These are phyloP conservation scores for Capsicum pubescens DNA, from an alignment of 257 asterid species.

Conservation along the genomic window DNA sequence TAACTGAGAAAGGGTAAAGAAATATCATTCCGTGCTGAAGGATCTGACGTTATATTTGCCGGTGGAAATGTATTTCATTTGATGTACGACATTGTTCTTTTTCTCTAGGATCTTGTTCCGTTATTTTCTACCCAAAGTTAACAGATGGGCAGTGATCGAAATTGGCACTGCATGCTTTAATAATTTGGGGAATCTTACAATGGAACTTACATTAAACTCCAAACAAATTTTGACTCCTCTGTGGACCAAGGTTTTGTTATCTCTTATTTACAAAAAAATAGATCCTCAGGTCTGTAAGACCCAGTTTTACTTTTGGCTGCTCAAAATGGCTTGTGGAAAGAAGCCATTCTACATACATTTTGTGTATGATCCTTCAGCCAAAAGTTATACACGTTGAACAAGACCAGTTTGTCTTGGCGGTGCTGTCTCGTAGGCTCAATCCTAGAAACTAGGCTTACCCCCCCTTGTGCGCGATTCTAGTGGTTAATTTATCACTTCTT, in stretches of 20 bases:
- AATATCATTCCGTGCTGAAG: background rate
- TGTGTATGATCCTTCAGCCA: background rate
- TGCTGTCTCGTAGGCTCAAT: background rate
- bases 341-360: background rate
- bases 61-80: background rate
- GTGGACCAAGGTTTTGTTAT: background rate
- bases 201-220: background rate
- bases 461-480: background rate
- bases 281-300: background rate
- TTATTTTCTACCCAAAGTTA: background rate
- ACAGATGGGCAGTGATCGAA: background rate
- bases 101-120: background rate
- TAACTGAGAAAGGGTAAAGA: background rate
- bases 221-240: no score
- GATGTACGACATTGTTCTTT: background rate
- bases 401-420: background rate
- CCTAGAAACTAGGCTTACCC: background rate
- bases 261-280: background rate
- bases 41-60: background rate
- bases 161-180: background rate
- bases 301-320: background rate
- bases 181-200: background rate
- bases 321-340: background rate
- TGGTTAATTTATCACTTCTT: constrained; percentile 1
- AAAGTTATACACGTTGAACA: background rate